Evolutionary conservation across 2,329 filamentous ascomycete species (phyloP), one percentile per base, ranked within the genome.

Genomic region (Torrubiellomyces zombiae): DNA sequence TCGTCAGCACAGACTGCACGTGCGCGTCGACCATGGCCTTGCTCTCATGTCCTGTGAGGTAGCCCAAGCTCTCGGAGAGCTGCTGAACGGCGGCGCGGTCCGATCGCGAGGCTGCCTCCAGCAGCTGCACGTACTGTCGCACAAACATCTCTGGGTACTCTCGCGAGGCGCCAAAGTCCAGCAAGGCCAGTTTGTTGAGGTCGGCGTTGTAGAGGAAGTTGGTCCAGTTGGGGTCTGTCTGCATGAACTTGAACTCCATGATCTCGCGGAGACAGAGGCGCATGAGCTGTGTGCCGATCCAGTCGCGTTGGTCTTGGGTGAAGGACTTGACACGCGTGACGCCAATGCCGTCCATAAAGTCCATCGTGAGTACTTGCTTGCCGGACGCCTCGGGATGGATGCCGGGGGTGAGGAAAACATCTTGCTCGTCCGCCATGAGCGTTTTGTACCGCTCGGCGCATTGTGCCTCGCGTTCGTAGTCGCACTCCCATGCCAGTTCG

Each of bases 201-300:
- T 57, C 39, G 1, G 71, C 58, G 40, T 95, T 89, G 60, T 82
- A 98, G 12, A 95, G 63, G 50, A 98, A 98, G 52, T 98, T 98
- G 17, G 86, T 95, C 89, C 89, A 98, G 59, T 98, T 98, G 20
- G 89, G 89, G 45, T 98, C 89, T 5, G 89, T 98, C 55, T 98
- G 89, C 89, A 98, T 98, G 57, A 92, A 95, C 32, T 65, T 74
- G 67, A 94, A 95, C 51, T 93, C 82, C 35, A 75, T 75, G 38
- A 95, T 86, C 54, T 95, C 89, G 30, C 85, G 75, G 19, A 95
- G 65, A 45, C 83, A 95, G 8, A 98, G 72, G 4, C 83, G 78
- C 26, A 95, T 66, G 36, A 95, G 80, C 42, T 95, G 80, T 1
- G 82, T 89, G 26, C 89, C 89, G 42, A 98, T 92, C 81, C 85